These are phyloP conservation scores for Cryptosporidium bovis DNA, from an alignment of 169 alveolate genomes.

Conservation along the genomic window DNA sequence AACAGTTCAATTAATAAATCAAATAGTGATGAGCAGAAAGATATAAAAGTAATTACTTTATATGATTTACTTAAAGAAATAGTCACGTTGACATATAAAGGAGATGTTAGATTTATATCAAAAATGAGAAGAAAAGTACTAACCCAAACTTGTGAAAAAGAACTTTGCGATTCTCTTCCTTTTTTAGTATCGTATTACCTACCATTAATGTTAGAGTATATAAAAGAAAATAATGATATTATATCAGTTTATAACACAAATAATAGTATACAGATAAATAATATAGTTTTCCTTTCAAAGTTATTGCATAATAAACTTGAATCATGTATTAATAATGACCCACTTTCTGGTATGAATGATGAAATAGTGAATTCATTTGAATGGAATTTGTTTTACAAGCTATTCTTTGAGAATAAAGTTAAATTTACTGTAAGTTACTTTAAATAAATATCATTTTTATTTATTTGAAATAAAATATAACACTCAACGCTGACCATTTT, in stretches of 20 bases:
- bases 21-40: neutral
- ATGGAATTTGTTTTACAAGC: conserved; percentile 15
- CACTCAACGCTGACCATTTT: neutral
- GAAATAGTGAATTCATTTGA: conserved; percentile 3
- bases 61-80: conserved; percentile 14
- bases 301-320: neutral
- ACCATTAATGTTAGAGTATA: conserved; percentile 27
- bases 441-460: neutral
- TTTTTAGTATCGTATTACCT: conserved; percentile 30
- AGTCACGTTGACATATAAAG: conserved; percentile 18
- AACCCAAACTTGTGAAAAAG: conserved; percentile 1
- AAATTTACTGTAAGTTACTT: conserved; percentile 9
- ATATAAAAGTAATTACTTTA: neutral
- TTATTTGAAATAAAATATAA: neutral
- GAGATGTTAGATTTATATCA: conserved; percentile 38
- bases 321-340: neutral
- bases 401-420: conserved; percentile 1
- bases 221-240: neutral
- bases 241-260: neutral
- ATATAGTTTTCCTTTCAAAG: neutral
- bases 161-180: conserved; percentile 41
- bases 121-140: neutral
- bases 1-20: neutral
- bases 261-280: neutral
- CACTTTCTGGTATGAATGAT: conserved; percentile 49